Conservation (phyloP, 148 eudicot genomes). For the Rhododendron mucronatum region DNA sequence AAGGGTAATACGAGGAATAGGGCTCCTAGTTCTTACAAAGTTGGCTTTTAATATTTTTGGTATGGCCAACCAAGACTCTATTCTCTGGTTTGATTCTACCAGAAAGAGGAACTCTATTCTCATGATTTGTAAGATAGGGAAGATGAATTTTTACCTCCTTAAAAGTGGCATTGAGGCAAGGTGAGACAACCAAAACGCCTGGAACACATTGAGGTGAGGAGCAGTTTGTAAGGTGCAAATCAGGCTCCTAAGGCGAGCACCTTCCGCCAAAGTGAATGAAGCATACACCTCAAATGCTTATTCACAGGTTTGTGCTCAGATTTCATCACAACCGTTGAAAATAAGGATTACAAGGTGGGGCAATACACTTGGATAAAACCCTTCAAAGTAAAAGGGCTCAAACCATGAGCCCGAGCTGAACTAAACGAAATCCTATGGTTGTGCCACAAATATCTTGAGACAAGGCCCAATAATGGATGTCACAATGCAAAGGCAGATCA, state of each 20-base stretch:
- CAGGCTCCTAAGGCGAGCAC: background rate
- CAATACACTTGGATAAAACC: background rate
- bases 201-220: background rate
- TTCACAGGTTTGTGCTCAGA: background rate
- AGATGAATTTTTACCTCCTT: background rate
- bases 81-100: background rate
- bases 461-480: too few relatives aligned
- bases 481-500: too few relatives aligned
- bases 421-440: too few relatives aligned
- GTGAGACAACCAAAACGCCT: background rate
- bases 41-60: background rate
- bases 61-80: background rate
- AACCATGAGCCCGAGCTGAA: background rate
- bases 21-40: background rate
- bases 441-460: too few relatives aligned
- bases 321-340: background rate
- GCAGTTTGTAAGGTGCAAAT: background rate
- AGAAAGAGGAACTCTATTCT: background rate
- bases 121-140: background rate
- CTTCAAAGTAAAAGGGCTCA: background rate
- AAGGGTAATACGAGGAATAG: background rate
- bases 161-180: background rate
- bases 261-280: background rate
- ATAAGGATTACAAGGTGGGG: too few relatives aligned
- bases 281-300: background rate